A percentile compares a stretch with the other conserved stretches of the same genome.
Evolutionary conservation across 1,284 basidiomycete species (phyloP).

Genomic region (Gomphus sp.): DNA sequence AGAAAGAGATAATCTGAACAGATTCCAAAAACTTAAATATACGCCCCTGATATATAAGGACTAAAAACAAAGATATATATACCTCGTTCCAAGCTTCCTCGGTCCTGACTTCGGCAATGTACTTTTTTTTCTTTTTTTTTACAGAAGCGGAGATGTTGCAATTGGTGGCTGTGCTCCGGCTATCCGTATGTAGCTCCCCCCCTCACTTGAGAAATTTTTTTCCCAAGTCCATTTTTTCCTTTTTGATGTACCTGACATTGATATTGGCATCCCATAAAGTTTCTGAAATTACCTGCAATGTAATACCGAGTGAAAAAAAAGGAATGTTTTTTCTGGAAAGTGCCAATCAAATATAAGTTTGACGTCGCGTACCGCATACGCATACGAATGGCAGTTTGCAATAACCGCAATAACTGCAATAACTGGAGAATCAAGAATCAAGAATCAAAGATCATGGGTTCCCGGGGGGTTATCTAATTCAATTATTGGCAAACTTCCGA

Average conservation of each 20-base stretch:
- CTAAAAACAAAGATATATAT: no score
- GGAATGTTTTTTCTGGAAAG: background rate
- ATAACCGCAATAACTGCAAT: no score
- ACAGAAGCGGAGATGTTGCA: background rate
- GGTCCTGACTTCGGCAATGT: background rate
- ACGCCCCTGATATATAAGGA: no score
- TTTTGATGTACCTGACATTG: background rate
- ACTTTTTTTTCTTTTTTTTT: background rate
- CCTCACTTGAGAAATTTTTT: no score
- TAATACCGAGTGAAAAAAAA: background rate
- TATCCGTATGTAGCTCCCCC: background rate
- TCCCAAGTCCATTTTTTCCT: background rate
- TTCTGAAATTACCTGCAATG: background rate
- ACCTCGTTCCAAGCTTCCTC: no score
- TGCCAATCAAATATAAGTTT: background rate
- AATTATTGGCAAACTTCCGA: background rate
- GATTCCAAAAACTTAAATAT: background rate
- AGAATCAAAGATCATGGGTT: background rate
- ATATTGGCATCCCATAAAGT: background rate
- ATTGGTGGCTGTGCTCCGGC: background rate
- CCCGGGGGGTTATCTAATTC: background rate
- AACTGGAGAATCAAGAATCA: no score
- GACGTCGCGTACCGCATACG: background rate
- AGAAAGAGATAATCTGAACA: background rate
- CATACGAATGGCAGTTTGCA: no score